Base-by-base conservation (phyloP, 306 rosid species). In the Potentilla sterilis region DNA sequence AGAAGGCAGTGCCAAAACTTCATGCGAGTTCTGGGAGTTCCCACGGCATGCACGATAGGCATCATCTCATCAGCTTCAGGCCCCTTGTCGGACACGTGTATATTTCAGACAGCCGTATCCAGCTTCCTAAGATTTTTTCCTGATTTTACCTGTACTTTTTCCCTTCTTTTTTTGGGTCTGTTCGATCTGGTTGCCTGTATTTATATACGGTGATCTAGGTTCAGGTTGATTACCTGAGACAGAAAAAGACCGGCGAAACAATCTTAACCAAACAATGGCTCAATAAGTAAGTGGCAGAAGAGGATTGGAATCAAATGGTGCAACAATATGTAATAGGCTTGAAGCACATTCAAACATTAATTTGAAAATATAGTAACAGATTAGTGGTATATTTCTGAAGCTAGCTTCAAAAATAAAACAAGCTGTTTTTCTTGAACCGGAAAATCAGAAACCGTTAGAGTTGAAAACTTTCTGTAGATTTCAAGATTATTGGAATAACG, bases 61-160 rank as follows among this genome's bases (percentile, higher is more conserved):
- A 38, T 48, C 48, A 66, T 66, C 46, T 38, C 70, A 66, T 19
- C 48, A 18, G 9, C 48, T 19, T 40, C 70, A 4, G 32, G 18
- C 70, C 48, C 7, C 19, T 41, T 16, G 9, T 66, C 48, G 7
- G 16, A 74, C 62, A 37, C 61, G 70, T 74, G 78, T 74, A 7
- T 18, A 2, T 11, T 2, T 61, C 59, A 28, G 19, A 59, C 59
- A 24, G 19, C 41, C 1, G 32, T 0, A 13, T 66, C 34, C 70
- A 18, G 44, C 1, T 19, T 65, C 44, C 15, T 8, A 1, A 65
- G 70, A 42, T 42, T 24, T 11, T 8, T 32, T 43, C 46, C 46
- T 10, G 11, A 59, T 44, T n/a, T 62, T 62, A 14, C 21, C 42
- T 62, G 42, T 15, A 62, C 43, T 0, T 35, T 63, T 16, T 2